Conservation (phyloP, 495 filamentous ascomycete genomes). For the Emericellopsis terricola region DNA sequence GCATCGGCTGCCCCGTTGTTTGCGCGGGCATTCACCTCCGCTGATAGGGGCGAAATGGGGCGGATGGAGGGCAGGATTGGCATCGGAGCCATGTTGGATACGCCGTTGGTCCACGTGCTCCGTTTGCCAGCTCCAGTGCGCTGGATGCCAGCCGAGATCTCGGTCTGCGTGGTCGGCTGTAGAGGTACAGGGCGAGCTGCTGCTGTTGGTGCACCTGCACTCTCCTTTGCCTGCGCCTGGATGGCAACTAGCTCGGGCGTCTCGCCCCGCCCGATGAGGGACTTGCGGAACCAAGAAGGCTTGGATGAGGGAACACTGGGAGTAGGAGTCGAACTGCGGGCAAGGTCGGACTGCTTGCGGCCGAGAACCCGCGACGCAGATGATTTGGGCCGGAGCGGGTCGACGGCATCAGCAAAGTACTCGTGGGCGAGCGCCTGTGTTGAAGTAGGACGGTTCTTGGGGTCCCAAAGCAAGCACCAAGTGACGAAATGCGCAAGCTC, state of each 20-base stretch:
- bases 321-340: conserved; percentile 38
- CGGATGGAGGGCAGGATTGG: conserved; percentile 92
- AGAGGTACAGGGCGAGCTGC: conserved; percentile 39
- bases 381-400: conserved; percentile 83
- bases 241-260: conserved; percentile 18
- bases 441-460: conserved; percentile 83
- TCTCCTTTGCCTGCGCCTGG: conserved; percentile 9
- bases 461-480: conserved; percentile 99
- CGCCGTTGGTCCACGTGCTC: conserved; percentile 70
- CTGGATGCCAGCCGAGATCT: conserved; percentile 31
- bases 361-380: conserved; percentile 68
- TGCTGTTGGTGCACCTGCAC: too few species aligned
- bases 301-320: conserved; percentile 52
- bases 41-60: conserved; percentile 83
- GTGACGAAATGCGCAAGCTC: conserved; percentile 86
- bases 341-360: conserved; percentile 73
- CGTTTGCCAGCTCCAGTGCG: conserved; percentile 44
- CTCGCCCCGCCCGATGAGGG: conserved; percentile 52
- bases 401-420: conserved; percentile 89
- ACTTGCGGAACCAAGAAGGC: conserved; percentile 91
- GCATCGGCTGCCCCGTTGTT: conserved; percentile 18
- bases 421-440: conserved; percentile 83
- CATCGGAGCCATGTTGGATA: conserved; percentile 79
- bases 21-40: conserved; percentile 82
- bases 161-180: conserved; percentile 25